These are phyloP conservation scores for Aspergillus piperis DNA, from an alignment of 2,329 filamentous ascomycete genomes.

Conservation along the genomic window DNA sequence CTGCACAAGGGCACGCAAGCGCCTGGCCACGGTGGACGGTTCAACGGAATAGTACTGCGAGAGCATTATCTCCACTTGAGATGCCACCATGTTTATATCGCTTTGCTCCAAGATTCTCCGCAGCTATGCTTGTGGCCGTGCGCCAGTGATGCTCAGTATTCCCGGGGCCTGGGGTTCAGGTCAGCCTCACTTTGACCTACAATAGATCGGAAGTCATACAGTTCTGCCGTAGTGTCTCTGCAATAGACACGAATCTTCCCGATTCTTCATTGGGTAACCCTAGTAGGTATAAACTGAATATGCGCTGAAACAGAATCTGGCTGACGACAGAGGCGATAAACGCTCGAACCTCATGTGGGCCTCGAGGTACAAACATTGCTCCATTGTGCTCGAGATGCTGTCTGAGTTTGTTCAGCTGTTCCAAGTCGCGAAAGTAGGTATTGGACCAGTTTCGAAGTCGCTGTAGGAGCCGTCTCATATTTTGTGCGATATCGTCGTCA, in stretches of 20 bases:
- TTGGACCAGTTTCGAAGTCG: slow-evolving; percentile 18
- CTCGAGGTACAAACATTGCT: background rate
- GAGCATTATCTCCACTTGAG: slow-evolving; percentile 7
- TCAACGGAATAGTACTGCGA: background rate
- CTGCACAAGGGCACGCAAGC: slow-evolving; percentile 12
- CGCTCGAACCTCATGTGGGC: background rate
- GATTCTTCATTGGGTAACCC: background rate
- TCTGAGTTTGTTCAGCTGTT: background rate
- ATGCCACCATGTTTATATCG: background rate
- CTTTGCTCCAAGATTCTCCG: background rate
- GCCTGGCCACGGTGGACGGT: background rate
- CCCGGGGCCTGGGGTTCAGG: slow-evolving; percentile 11
- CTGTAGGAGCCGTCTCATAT: slow-evolving; percentile 17
- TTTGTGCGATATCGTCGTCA: slow-evolving; percentile 14
- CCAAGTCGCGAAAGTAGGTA: slow-evolving; percentile 8
- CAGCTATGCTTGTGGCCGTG: slow-evolving; percentile 21
- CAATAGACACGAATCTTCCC: background rate
- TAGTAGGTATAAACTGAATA: background rate
- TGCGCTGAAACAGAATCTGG: background rate
- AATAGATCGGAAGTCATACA: slow-evolving; percentile 7
- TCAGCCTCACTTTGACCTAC: background rate
- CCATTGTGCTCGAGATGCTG: background rate
- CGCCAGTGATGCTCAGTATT: slow-evolving; percentile 22
- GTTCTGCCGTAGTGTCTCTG: background rate
- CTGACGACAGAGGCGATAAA: background rate